phyloP scores from a whole-genome alignment of 2,329 filamentous ascomycete species.

The Colletotrichum neosansevieriae region DNA sequence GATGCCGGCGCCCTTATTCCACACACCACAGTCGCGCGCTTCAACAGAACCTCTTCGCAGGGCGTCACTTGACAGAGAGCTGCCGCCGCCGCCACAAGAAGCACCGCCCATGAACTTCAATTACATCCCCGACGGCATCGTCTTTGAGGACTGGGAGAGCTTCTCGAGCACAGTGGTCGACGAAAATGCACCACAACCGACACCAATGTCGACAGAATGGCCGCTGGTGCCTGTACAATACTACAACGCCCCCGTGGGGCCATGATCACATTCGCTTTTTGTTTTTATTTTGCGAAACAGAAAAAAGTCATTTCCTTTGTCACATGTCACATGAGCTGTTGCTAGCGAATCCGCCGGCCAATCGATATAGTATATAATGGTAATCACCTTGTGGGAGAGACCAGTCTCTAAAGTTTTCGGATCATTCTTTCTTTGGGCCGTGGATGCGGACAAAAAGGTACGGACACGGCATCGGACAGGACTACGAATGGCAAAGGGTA shows the following conservation, averaged over 20 bases:
- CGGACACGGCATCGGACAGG: slow-evolving; percentile 25
- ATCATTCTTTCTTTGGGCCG: slow-evolving; percentile 30
- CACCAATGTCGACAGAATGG: slow-evolving; percentile 43
- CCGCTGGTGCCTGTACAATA: slow-evolving; percentile 45
- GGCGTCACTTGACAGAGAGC: slow-evolving; percentile 40
- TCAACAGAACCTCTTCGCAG: slow-evolving; percentile 35
- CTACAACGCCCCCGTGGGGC: slow-evolving; percentile 41
- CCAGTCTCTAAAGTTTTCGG: slow-evolving; percentile 33
- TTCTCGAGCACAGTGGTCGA: slow-evolving; percentile 51
- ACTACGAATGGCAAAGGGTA: slow-evolving; percentile 34
- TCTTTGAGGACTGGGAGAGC: slow-evolving; percentile 58
- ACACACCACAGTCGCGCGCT: slow-evolving; percentile 31
- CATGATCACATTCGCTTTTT: slow-evolving; percentile 28
- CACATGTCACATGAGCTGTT: slow-evolving; percentile 35
- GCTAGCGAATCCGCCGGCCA: slow-evolving; percentile 30
- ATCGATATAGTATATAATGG: slow-evolving; percentile 43
- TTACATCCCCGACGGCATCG: slow-evolving; percentile 53
- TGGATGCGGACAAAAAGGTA: slow-evolving; percentile 30
- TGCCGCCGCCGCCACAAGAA: slow-evolving; percentile 41
- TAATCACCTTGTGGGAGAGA: slow-evolving; percentile 40
- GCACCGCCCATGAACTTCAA: slow-evolving; percentile 56
- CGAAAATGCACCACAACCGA: slow-evolving; percentile 43
- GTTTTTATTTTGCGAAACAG: slow-evolving; percentile 12
- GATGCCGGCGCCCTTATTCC: slow-evolving; percentile 39
- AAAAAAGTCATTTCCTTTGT: slow-evolving; percentile 40